Conservation (phyloP, 176 grass and related monocot genomes). For the Eragrostis curvula region DNA sequence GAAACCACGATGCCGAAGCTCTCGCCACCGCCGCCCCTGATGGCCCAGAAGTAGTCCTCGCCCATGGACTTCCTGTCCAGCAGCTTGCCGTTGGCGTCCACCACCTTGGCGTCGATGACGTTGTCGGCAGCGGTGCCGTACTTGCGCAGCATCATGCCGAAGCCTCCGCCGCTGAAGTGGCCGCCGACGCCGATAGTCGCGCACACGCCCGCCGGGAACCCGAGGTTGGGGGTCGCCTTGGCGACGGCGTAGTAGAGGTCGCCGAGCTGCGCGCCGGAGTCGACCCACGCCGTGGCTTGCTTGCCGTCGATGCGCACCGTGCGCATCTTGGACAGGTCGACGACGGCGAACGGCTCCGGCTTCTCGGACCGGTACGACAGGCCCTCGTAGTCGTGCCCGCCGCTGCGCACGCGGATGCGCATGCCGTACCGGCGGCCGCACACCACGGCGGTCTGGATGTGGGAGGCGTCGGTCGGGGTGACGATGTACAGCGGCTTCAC, state of each 20-base stretch:
- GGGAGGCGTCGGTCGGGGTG: conserved; percentile 31
- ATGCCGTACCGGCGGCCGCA: conserved; percentile 52
- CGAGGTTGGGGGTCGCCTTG: conserved; percentile 30
- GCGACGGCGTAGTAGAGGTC: conserved; percentile 61
- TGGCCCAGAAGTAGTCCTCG: conserved; percentile 55
- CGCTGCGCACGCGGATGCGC: conserved; percentile 50
- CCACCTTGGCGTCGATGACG: conserved; percentile 55
- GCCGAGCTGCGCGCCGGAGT: conserved; percentile 56
- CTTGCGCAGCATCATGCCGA: conserved; percentile 46
- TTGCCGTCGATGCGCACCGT: conserved; percentile 38
- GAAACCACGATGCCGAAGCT: conserved; percentile 54
- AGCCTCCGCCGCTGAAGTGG: conserved; percentile 46
- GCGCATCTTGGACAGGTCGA: conserved; percentile 45
- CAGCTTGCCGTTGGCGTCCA: conserved; percentile 47
- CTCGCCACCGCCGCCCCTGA: conserved; percentile 53
- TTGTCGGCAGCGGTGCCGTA: conserved; percentile 48
- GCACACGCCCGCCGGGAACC: conserved; percentile 59
- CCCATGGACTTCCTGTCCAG: conserved; percentile 52
- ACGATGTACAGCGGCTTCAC: conserved; percentile 53
- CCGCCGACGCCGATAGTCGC: conserved; percentile 57
- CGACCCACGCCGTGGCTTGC: conserved; percentile 49
- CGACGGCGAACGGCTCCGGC: conserved; percentile 43
- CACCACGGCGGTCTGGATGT: conserved; percentile 49
- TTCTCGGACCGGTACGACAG: conserved; percentile 58
- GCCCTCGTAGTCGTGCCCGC: conserved; percentile 74